Evolutionary conservation across 2,329 filamentous ascomycete species (phyloP).

Genomic region (Claviceps arundinis): DNA sequence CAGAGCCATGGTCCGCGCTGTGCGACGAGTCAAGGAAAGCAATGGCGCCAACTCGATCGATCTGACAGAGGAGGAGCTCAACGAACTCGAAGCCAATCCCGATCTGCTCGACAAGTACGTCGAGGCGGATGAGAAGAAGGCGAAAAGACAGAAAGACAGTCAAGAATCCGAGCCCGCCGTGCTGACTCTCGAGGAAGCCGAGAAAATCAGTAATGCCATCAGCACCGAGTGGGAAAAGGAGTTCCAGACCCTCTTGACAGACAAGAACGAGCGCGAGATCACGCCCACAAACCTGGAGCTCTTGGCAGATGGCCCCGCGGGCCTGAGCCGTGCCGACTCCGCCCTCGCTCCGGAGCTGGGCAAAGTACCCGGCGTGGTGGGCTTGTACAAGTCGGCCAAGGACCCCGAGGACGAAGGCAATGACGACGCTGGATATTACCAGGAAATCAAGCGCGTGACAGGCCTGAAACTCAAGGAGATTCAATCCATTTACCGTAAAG

Average conservation of each 20-base stretch:
- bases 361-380: constrained; percentile 39
- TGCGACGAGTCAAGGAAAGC: constrained; percentile 28
- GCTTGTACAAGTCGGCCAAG: constrained; percentile 33
- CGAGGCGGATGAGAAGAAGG: constrained; percentile 17
- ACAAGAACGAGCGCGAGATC: constrained; percentile 18
- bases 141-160: constrained; percentile 12
- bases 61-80: constrained; percentile 35
- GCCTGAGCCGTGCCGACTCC: constrained; percentile 22
- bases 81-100: constrained; percentile 25
- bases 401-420: constrained; percentile 37
- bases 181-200: constrained; percentile 21
- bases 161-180: constrained; percentile 11
- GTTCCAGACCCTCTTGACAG: constrained; percentile 20
- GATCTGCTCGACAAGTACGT: constrained; percentile 26
- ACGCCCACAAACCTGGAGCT: constrained; percentile 23
- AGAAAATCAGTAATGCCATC: constrained; percentile 24
- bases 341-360: constrained; percentile 36
- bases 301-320: constrained; percentile 23
- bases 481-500: constrained; percentile 49
- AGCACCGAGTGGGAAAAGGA: constrained; percentile 24
- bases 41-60: constrained; percentile 31
- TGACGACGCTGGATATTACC: constrained; percentile 37
- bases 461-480: constrained; percentile 41
- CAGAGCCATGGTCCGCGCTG: constrained; percentile 26
- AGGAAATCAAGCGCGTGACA: constrained; percentile 40